These are phyloP conservation scores for Xylaria sp. DNA, from an alignment of 2,329 filamentous ascomycete species.

Conservation along the genomic window DNA sequence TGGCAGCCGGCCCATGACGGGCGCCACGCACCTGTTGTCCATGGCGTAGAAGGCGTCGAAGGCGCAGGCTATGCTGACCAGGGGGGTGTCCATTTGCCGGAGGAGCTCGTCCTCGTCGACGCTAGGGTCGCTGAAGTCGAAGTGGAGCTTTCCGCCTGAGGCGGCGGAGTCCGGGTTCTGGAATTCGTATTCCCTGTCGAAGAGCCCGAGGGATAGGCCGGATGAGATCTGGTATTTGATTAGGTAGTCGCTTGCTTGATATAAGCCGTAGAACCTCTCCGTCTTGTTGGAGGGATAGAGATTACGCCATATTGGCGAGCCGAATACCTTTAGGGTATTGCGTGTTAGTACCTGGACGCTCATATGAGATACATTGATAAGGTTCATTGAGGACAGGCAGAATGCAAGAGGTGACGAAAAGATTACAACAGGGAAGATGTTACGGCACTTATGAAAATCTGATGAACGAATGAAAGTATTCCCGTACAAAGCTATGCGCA, in stretches of 20 bases:
- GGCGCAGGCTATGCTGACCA: slow-evolving; percentile 33
- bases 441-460: not conserved
- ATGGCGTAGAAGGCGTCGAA: slow-evolving; percentile 33
- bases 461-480: not conserved
- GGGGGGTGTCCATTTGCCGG: slow-evolving; percentile 29
- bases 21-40: slow-evolving; percentile 29
- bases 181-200: slow-evolving; percentile 28
- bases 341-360: not conserved
- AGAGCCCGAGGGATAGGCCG: slow-evolving; percentile 31
- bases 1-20: slow-evolving; percentile 24
- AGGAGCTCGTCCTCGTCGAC: slow-evolving; percentile 14
- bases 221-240: slow-evolving; percentile 28
- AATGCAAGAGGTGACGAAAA: not conserved
- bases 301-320: slow-evolving; percentile 31
- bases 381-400: not conserved
- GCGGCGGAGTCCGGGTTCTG: slow-evolving; percentile 19
- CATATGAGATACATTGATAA: not conserved
- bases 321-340: slow-evolving; percentile 23
- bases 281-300: slow-evolving; percentile 25
- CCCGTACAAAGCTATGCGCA: slow-evolving; percentile 35
- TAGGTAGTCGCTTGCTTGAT: slow-evolving; percentile 30
- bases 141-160: slow-evolving; percentile 11
- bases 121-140: slow-evolving; percentile 13
- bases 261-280: slow-evolving; percentile 29
- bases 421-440: not conserved